Percentiles rank a stretch among this genome's conserved stretches.
These are phyloP conservation scores for Grosmannia huntii DNA, from an alignment of 2,329 filamentous ascomycete genomes.

Conservation along the genomic window DNA sequence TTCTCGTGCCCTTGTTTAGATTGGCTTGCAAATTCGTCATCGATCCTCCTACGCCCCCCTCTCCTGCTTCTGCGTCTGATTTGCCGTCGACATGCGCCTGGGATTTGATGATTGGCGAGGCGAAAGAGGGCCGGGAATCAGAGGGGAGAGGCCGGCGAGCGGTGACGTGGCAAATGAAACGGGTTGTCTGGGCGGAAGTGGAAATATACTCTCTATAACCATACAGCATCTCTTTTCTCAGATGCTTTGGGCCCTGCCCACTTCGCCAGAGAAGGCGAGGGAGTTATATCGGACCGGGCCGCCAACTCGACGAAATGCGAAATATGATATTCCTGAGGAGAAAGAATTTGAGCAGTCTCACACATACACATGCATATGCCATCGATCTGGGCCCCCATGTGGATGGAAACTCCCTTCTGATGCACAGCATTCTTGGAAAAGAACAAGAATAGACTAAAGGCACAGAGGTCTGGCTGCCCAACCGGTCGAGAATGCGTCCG, in stretches of 20 bases:
- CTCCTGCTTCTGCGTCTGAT: neutral
- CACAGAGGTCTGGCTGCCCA: neutral
- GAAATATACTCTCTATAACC: neutral
- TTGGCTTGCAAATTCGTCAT: neutral
- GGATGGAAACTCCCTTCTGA: neutral
- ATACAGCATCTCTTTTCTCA: neutral
- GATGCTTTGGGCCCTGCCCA: neutral
- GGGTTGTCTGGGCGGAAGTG: neutral
- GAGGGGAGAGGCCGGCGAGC: neutral
- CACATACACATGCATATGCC: neutral
- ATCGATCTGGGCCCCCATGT: neutral
- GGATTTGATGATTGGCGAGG: neutral
- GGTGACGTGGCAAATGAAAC: neutral
- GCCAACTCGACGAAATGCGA: neutral
- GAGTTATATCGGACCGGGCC: neutral
- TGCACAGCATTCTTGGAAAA: neutral
- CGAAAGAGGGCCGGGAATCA: neutral
- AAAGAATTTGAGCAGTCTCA: neutral
- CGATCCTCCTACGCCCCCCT: neutral
- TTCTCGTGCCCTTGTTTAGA: neutral
- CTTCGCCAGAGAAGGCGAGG: neutral
- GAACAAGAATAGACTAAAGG: neutral
- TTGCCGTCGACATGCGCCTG: neutral
- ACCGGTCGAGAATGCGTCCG: neutral
- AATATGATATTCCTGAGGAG: neutral